These are phyloP conservation scores for Cicer chorassanicum DNA, from an alignment of 306 rosid genomes.

Conservation along the genomic window DNA sequence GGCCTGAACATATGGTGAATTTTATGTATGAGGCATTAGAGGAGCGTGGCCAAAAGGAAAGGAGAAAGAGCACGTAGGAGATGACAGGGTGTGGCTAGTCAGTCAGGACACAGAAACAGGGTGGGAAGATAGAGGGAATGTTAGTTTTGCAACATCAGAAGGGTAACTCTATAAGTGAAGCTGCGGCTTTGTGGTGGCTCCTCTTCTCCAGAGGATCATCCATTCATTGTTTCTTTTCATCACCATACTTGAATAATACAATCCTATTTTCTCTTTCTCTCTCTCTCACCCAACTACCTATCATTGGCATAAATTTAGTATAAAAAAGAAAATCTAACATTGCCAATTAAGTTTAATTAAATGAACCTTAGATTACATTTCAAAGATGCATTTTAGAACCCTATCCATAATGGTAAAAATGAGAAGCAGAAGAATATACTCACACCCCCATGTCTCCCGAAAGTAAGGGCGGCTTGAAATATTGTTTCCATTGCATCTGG, in stretches of 20 bases:
- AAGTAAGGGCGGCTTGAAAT: slow-evolving; percentile 92
- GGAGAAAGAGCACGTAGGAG: background rate
- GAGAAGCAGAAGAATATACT: slow-evolving; percentile 51
- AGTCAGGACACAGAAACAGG: background rate
- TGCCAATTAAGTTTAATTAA: slow-evolving; percentile 18
- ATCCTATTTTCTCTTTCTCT: background rate
- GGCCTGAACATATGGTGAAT: background rate
- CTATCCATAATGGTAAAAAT: slow-evolving; percentile 38
- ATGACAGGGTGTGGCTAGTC: background rate
- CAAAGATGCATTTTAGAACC: slow-evolving; percentile 22
- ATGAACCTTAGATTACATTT: slow-evolving; percentile 2
- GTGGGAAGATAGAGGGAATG: background rate
- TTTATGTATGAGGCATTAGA: background rate
- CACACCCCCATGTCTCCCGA: slow-evolving; percentile 92
- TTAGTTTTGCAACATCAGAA: background rate
- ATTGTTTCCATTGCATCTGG: slow-evolving; percentile 99
- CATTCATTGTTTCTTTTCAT: background rate
- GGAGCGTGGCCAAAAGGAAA: background rate
- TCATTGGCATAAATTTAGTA: slow-evolving; percentile 1
- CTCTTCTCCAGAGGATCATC: slow-evolving; percentile 7
- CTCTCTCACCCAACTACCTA: background rate
- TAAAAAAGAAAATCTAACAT: slow-evolving; percentile 25
- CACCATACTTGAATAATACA: background rate
- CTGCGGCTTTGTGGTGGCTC: background rate
- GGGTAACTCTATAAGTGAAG: background rate